A percentile compares a stretch with the other conserved stretches of the same genome.
These are phyloP conservation scores for Xylariaceae sp. DNA, from an alignment of 2,329 filamentous ascomycete genomes.

Conservation along the genomic window DNA sequence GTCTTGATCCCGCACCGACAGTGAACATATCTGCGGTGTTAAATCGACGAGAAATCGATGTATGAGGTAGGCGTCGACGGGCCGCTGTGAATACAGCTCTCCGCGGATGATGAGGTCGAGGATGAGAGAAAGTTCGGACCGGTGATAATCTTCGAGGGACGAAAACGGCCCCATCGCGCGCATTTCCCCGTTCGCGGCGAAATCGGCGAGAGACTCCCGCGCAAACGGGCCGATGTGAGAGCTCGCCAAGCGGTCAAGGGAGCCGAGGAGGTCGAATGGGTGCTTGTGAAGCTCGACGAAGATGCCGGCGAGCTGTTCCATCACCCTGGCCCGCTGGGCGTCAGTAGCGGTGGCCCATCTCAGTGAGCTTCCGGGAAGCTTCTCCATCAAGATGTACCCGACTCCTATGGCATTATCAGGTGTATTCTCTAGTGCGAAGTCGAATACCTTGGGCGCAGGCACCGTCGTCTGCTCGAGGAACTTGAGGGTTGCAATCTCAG, in stretches of 20 bases:
- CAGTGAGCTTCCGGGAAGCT: slow-evolving; percentile 34
- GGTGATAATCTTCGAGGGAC: slow-evolving; percentile 23
- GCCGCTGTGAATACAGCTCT: slow-evolving; percentile 19
- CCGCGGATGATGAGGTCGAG: slow-evolving; percentile 25
- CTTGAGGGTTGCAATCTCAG: slow-evolving; percentile 25
- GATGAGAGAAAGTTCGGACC: slow-evolving; percentile 8
- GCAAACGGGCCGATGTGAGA: slow-evolving; percentile 20
- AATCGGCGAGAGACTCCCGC: too few species aligned
- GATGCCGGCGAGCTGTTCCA: slow-evolving; percentile 31
- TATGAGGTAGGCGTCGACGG: slow-evolving; percentile 21
- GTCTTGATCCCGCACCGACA: too few species aligned
- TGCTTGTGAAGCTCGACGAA: slow-evolving; percentile 31
- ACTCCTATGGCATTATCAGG: slow-evolving; percentile 31
- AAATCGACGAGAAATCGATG: slow-evolving; percentile 22
- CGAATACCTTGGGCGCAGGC: slow-evolving; percentile 33
- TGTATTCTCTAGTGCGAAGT: slow-evolving; percentile 31
- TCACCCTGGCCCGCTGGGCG: slow-evolving; percentile 28
- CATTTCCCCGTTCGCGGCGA: too few species aligned
- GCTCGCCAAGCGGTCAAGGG: slow-evolving; percentile 15
- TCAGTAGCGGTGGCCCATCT: slow-evolving; percentile 30
- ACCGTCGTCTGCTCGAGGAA: slow-evolving; percentile 24
- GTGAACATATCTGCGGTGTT: slow-evolving; percentile 16
- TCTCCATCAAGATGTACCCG: slow-evolving; percentile 41
- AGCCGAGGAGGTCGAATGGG: slow-evolving; percentile 28
- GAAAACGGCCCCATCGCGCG: slow-evolving; percentile 25